Conservation (phyloP, 495 filamentous ascomycete genomes). For the Penicillium paradoxum region DNA sequence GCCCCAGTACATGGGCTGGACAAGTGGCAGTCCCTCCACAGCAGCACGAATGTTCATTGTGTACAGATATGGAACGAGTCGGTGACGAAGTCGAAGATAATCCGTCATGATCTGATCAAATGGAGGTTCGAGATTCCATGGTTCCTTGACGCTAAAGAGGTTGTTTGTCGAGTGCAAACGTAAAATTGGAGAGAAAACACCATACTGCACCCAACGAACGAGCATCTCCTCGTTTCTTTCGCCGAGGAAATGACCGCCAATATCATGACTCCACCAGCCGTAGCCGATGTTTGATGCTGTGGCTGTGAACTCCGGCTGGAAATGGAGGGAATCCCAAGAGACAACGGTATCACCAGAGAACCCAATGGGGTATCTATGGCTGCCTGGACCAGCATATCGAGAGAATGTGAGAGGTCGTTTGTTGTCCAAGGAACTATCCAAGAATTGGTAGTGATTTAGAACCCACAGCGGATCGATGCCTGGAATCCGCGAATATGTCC, state of each 20-base stretch:
- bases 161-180: conserved; percentile 51
- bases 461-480: conserved; percentile 59
- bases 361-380: conserved; percentile 56
- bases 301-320: conserved; percentile 59
- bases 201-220: conserved; percentile 55
- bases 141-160: conserved; percentile 51
- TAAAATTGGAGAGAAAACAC: conserved; percentile 53
- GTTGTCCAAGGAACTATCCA: conserved; percentile 37
- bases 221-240: conserved; percentile 48
- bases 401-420: conserved; percentile 42
- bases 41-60: conserved; percentile 47
- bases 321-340: conserved; percentile 52
- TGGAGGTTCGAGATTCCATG: conserved; percentile 47
- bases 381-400: conserved; percentile 54
- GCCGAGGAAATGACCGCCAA: conserved; percentile 53
- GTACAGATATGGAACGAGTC: conserved; percentile 53
- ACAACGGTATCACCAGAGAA: conserved; percentile 56
- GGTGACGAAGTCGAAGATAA: conserved; percentile 47
- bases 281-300: conserved; percentile 60
- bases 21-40: conserved; percentile 41
- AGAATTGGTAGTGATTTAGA: conserved; percentile 58
- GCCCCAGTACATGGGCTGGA: conserved; percentile 58
- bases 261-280: conserved; percentile 63
- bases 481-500: conserved; percentile 41
- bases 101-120: conserved; percentile 38